A percentile compares a stretch with the other conserved stretches of the same genome.
phyloP scores from a whole-genome alignment of 2,329 filamentous ascomycete genomes.

The Exophiala aquamarina region DNA sequence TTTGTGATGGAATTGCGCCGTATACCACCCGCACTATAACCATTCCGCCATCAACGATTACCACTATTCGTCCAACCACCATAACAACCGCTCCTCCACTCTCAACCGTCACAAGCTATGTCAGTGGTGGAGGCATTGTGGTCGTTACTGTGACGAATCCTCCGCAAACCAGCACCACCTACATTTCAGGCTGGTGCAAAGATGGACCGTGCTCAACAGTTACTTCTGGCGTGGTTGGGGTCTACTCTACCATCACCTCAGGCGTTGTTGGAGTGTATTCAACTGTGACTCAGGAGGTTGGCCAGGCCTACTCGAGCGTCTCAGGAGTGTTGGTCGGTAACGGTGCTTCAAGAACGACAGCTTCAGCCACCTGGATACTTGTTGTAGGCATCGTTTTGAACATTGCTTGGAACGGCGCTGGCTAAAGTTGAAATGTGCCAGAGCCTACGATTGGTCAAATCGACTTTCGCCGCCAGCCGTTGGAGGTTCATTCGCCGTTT shows the following conservation, averaged over 20 bases:
- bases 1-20: constrained; percentile 22
- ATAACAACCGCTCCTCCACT: constrained; percentile 7
- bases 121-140: constrained; percentile 12
- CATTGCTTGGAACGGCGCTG: constrained; percentile 5
- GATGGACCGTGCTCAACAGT: constrained; percentile 3
- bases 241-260: constrained; percentile 18
- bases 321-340: constrained; percentile 16
- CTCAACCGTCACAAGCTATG: constrained; percentile 3
- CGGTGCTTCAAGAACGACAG: neutral
- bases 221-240: constrained; percentile 11
- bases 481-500: too few relatives aligned
- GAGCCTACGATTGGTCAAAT: too few relatives aligned
- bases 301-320: constrained; percentile 15
- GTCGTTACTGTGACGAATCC: constrained; percentile 13
- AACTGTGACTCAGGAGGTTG: constrained; percentile 14
- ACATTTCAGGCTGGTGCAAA: constrained; percentile 8
- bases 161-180: constrained; percentile 4
- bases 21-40: constrained; percentile 2
- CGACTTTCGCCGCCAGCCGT: too few relatives aligned
- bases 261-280: constrained; percentile 12
- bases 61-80: constrained; percentile 13
- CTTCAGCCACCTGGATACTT: neutral
- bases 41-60: constrained; percentile 1
- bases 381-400: constrained; percentile 2
- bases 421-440: constrained; percentile 1